Percentiles rank a stretch among this genome's conserved stretches.
phyloP scores from a whole-genome alignment of 2,329 filamentous ascomycete genomes.

The Aureobasidium sp. region DNA sequence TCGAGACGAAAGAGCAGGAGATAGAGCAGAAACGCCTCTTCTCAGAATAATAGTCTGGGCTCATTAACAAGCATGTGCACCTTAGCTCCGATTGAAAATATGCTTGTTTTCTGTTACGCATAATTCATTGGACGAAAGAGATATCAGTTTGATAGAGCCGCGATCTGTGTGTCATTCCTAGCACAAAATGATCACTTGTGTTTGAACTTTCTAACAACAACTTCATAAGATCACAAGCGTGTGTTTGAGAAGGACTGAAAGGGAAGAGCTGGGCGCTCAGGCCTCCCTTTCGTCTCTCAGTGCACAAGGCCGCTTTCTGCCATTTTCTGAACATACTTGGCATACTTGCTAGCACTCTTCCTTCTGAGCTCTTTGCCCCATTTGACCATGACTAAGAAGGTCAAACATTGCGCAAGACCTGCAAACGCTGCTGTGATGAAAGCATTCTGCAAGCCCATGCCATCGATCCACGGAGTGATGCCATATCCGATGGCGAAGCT shows the following conservation, averaged over 20 bases:
- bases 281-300: conserved; percentile 5
- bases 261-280: no score
- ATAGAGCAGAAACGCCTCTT: no score
- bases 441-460: conserved; percentile 37
- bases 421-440: conserved; percentile 39
- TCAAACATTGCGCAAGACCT: conserved; percentile 35
- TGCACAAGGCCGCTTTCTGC: conserved; percentile 22
- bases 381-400: conserved; percentile 40
- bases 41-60: no score
- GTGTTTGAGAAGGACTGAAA: no score
- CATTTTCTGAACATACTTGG: conserved; percentile 32
- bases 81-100: no score
- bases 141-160: no score
- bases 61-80: no score
- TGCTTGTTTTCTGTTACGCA: no score
- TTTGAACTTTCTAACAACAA: not conserved
- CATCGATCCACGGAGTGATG: conserved; percentile 38
- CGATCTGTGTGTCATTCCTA: no score
- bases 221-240: not conserved
- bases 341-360: conserved; percentile 33
- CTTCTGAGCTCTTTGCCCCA: conserved; percentile 42
- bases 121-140: no score
- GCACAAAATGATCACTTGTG: no score
- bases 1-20: no score
- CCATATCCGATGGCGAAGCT: conserved; percentile 46